Percentiles rank a stretch among this genome's conserved stretches.
These are phyloP conservation scores for Podila minutissima DNA, from an alignment of 192 early-diverging fungal genomes.

Conservation along the genomic window DNA sequence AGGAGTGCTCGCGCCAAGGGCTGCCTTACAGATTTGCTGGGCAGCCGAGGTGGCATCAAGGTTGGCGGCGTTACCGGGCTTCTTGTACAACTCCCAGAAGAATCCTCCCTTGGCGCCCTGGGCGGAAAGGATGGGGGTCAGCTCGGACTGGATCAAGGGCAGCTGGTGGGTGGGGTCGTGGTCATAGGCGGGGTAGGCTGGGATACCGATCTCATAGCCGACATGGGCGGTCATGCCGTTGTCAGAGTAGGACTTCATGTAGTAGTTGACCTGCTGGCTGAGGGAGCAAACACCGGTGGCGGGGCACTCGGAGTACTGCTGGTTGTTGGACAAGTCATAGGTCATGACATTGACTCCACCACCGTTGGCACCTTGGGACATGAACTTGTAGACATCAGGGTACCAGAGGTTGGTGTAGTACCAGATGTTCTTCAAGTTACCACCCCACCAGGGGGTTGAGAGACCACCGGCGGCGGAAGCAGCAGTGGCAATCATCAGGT, in stretches of 20 bases:
- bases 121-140: constrained; percentile 20
- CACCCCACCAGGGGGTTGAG: constrained; percentile 51
- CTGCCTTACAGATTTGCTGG: constrained; percentile 51
- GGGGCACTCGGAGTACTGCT: constrained; percentile 43
- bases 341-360: constrained; percentile 51
- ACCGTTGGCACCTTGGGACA: constrained; percentile 12
- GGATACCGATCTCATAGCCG: constrained; percentile 49
- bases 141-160: constrained; percentile 44
- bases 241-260: constrained; percentile 38
- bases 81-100: constrained; percentile 52
- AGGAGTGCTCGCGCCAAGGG: constrained; percentile 34
- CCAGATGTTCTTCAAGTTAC: constrained; percentile 54
- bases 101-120: constrained; percentile 38
- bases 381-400: constrained; percentile 33
- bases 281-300: constrained; percentile 25
- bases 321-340: constrained; percentile 45
- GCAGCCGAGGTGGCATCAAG: constrained; percentile 26
- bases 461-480: constrained; percentile 49
- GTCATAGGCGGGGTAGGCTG: constrained; percentile 35
- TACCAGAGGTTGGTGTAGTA: constrained; percentile 45
- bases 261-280: constrained; percentile 42
- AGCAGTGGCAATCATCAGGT: constrained; percentile 27
- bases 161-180: constrained; percentile 45
- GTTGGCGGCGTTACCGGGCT: constrained; percentile 11
- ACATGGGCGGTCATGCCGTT: constrained; percentile 36